Percentiles rank a stretch among this genome's conserved stretches.
phyloP scores from a whole-genome alignment of 345 rosid genomes.

The Mallotus nudiflorus region DNA sequence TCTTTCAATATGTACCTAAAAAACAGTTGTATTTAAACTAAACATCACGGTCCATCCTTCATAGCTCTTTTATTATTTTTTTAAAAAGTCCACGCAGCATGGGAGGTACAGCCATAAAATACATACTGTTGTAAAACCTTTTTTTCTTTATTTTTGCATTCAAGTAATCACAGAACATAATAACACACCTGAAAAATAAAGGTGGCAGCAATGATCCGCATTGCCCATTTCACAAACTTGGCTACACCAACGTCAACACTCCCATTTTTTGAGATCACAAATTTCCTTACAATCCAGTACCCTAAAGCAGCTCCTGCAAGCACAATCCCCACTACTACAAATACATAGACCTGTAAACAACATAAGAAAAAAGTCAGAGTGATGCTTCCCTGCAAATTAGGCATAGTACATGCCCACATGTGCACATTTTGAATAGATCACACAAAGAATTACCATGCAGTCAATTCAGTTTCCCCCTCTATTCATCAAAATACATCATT shows the following conservation, averaged over 20 bases:
- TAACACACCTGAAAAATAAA: conserved; percentile 68
- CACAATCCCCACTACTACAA: conserved; percentile 60
- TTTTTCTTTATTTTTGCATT: conserved; percentile 3
- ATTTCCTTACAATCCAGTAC: conserved; percentile 88
- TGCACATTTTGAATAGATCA: not conserved
- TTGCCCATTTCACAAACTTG: conserved; percentile 92
- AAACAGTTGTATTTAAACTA: not conserved
- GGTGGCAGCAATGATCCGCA: conserved; percentile 67
- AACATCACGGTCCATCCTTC: not conserved
- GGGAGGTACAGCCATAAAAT: not conserved
- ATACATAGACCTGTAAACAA: conserved; percentile 57
- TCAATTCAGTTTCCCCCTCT: not conserved
- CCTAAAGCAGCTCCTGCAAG: conserved; percentile 96
- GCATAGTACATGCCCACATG: not conserved
- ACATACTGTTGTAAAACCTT: not conserved
- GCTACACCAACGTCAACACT: conserved; percentile 78
- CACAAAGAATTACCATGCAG: not conserved
- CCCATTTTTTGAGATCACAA: conserved; percentile 74
- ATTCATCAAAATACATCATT: not conserved
- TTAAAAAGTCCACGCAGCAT: not conserved
- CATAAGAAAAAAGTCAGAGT: conserved; percentile 11
- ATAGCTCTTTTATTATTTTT: no score
- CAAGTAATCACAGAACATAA: not conserved
- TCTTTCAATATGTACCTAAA: no score
- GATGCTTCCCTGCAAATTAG: not conserved